A percentile compares a stretch with the other conserved stretches of the same genome.
Evolutionary conservation across 2,329 filamentous ascomycete species (phyloP).

Genomic region (Cadophora sp.): DNA sequence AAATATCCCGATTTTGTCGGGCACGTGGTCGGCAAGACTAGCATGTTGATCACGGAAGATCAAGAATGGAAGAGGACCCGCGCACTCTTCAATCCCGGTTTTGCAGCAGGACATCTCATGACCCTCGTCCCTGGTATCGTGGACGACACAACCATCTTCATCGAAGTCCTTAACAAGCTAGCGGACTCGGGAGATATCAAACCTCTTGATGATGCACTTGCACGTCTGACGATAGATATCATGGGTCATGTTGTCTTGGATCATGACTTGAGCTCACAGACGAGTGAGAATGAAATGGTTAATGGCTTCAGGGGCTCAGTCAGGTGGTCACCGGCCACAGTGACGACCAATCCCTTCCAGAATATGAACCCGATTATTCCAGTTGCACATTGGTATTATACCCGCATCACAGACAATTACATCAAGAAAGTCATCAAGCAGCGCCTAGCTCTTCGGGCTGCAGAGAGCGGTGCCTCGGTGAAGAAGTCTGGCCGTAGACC

Average conservation of each 20-base stretch:
- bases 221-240: slow-evolving; percentile 31
- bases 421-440: slow-evolving; percentile 29
- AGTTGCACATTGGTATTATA: slow-evolving; percentile 24
- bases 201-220: slow-evolving; percentile 25
- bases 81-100: slow-evolving; percentile 35
- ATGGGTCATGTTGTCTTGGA: slow-evolving; percentile 32
- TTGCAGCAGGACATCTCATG: slow-evolving; percentile 25
- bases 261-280: slow-evolving; percentile 33
- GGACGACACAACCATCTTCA: slow-evolving; percentile 29
- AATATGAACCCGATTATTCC: slow-evolving; percentile 23
- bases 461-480: background rate
- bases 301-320: slow-evolving; percentile 24
- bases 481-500: slow-evolving; percentile 18
- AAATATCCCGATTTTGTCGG: slow-evolving; percentile 15
- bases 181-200: slow-evolving; percentile 21
- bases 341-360: slow-evolving; percentile 20
- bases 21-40: slow-evolving; percentile 25
- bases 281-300: slow-evolving; percentile 27
- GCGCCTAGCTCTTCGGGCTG: background rate
- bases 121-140: slow-evolving; percentile 30
- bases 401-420: slow-evolving; percentile 27
- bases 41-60: slow-evolving; percentile 28
- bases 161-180: slow-evolving; percentile 16
- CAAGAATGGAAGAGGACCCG: slow-evolving; percentile 31
- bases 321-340: slow-evolving; percentile 20